Evolutionary conservation across 2,329 filamentous ascomycete genomes (phyloP).

Genomic region (Lecanicillium sp.): DNA sequence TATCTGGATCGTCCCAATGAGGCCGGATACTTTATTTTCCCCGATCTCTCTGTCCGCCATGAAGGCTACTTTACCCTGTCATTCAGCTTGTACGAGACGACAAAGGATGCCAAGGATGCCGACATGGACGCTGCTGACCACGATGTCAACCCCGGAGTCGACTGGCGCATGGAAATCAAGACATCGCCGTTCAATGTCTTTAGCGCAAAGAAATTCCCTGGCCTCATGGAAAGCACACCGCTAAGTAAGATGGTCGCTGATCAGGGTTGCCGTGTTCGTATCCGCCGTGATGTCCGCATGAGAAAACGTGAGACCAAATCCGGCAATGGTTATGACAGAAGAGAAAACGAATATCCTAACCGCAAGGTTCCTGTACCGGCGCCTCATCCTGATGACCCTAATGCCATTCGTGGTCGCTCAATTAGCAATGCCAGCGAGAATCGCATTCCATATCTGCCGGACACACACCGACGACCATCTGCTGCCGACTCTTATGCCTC

Average conservation of each 20-base stretch:
- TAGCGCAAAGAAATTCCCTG: slow-evolving; percentile 98
- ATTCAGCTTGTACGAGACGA: slow-evolving; percentile 90
- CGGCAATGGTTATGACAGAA: slow-evolving; percentile 42
- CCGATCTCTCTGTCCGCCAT: slow-evolving; percentile 89
- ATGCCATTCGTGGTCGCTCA: slow-evolving; percentile 43
- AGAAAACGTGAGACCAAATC: slow-evolving; percentile 70
- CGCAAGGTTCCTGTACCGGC: slow-evolving; percentile 27
- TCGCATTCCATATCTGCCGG: slow-evolving; percentile 30
- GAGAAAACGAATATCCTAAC: slow-evolving; percentile 54
- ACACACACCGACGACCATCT: slow-evolving; percentile 37
- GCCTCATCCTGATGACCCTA: slow-evolving; percentile 14
- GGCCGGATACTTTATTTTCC: slow-evolving; percentile 93
- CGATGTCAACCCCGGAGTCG: slow-evolving; percentile 49
- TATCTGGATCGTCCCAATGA: slow-evolving; percentile 80
- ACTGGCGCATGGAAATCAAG: slow-evolving; percentile 84
- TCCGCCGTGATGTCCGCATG: slow-evolving; percentile 89
- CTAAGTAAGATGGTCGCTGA: slow-evolving; percentile 89
- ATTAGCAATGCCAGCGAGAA: slow-evolving; percentile 51
- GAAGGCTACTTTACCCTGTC: slow-evolving; percentile 87
- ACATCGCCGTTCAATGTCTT: slow-evolving; percentile 80
- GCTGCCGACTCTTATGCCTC: slow-evolving; percentile 36
- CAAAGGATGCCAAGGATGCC: slow-evolving; percentile 75
- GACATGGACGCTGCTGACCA: slow-evolving; percentile 44
- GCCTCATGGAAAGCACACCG: slow-evolving; percentile 78
- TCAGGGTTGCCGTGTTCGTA: slow-evolving; percentile 93